phyloP scores from a whole-genome alignment of 495 filamentous ascomycete genomes.

The Daldinia caldariorum region DNA sequence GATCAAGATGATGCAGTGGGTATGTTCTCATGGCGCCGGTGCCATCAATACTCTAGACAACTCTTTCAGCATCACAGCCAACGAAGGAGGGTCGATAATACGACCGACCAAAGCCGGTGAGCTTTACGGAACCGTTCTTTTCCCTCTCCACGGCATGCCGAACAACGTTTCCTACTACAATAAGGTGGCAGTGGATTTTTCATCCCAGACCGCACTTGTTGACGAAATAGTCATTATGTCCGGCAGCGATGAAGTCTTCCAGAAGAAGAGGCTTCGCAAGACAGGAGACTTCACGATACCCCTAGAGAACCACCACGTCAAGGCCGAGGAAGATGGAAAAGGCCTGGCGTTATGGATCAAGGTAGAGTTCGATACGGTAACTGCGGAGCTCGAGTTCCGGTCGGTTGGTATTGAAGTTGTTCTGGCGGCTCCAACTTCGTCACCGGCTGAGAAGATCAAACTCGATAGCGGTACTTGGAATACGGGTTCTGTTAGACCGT shows the following conservation, averaged over 20 bases:
- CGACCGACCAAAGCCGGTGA: not conserved
- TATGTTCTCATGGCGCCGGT: slow-evolving; percentile 3
- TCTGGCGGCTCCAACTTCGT: not conserved
- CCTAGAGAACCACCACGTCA: not conserved
- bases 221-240: slow-evolving; percentile 5
- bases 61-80: not conserved
- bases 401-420: not conserved
- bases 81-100: not conserved
- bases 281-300: slow-evolving; percentile 3
- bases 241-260: slow-evolving; percentile 5
- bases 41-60: slow-evolving; percentile 7
- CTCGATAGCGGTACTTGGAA: not conserved
- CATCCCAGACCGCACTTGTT: slow-evolving; percentile 3
- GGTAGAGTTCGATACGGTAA: not conserved
- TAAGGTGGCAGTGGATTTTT: not conserved
- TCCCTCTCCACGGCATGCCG: not conserved
- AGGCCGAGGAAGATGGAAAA: not conserved
- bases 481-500: not conserved
- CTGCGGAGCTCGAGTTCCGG: not conserved
- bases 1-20: not conserved
- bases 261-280: slow-evolving; percentile 2
- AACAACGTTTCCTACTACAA: not conserved
- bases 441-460: not conserved
- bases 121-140: not conserved
- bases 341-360: not conserved